Conservation (phyloP, 768 basidiomycete genomes). For the Agaricus bisporus region DNA sequence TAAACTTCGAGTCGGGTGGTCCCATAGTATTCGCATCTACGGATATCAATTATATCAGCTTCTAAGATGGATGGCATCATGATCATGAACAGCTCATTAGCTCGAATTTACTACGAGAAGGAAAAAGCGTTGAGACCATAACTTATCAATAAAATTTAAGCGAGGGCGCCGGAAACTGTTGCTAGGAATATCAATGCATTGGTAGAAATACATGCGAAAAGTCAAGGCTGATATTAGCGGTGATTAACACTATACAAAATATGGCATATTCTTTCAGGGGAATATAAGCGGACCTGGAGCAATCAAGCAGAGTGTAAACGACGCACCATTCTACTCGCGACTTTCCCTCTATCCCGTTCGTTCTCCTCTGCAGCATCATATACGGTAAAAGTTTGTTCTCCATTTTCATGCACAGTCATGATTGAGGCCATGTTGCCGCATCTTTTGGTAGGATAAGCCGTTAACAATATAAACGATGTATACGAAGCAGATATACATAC, state of each 20-base stretch:
- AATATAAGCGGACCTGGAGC: background rate
- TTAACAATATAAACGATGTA: background rate
- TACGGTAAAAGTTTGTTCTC: slow-evolving; percentile 65
- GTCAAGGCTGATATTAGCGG: background rate
- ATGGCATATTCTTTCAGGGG: slow-evolving; percentile 38
- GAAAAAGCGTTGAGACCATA: background rate
- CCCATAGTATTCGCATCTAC: no score
- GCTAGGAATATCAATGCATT: background rate
- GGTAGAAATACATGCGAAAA: background rate
- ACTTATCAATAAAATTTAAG: background rate
- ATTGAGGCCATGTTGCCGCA: slow-evolving; percentile 83
- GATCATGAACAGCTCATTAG: no score
- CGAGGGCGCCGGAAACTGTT: background rate
- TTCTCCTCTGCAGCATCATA: slow-evolving; percentile 90
- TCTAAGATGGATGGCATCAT: no score
- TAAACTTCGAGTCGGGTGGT: no score
- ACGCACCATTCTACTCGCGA: slow-evolving; percentile 62
- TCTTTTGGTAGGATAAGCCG: slow-evolving; percentile 3
- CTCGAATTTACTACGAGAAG: no score
- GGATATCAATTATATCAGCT: no score
- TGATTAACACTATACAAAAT: slow-evolving; percentile 20
- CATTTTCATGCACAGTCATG: slow-evolving; percentile 73
- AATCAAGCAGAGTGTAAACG: background rate
- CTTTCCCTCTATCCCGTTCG: slow-evolving; percentile 72
- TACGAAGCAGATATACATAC: slow-evolving; percentile 34